phyloP scores from a whole-genome alignment of 2,329 filamentous ascomycete species.

The Geoglossum cookeanum region DNA sequence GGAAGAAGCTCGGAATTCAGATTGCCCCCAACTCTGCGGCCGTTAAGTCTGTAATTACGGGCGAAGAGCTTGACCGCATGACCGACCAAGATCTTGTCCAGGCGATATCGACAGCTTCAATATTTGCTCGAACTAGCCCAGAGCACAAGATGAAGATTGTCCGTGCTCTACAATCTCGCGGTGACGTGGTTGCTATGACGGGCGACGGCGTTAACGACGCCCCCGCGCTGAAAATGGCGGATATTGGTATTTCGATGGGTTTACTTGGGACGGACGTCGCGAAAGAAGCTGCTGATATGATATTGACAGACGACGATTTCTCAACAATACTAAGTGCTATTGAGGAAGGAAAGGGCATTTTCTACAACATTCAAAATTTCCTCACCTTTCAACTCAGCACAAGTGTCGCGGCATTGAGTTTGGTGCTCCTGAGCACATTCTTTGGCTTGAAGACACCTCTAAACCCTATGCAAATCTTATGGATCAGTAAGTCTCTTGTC shows the following conservation, averaged over 20 bases:
- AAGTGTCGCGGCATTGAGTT: conserved; percentile 75
- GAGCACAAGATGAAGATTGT: conserved; percentile 99
- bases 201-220: conserved; percentile 97
- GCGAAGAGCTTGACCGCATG: conserved; percentile 89
- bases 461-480: conserved; percentile 98
- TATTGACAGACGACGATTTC: conserved; percentile 75
- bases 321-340: conserved; percentile 86
- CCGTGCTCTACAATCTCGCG: conserved; percentile 69
- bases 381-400: conserved; percentile 96
- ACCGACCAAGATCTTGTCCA: conserved; percentile 64
- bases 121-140: conserved; percentile 89
- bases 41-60: conserved; percentile 56
- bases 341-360: conserved; percentile 97
- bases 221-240: conserved; percentile 86
- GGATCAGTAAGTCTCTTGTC: conserved; percentile 60
- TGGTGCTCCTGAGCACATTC: conserved; percentile 83
- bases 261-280: conserved; percentile 88
- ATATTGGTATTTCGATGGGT: conserved; percentile 97
- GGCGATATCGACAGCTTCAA: conserved; percentile 73
- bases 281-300: conserved; percentile 92
- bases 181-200: conserved; percentile 97
- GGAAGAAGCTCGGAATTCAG: conserved; percentile 84
- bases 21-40: conserved; percentile 40
- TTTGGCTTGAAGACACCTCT: conserved; percentile 88
- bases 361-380: conserved; percentile 99